Conservation (phyloP, 495 filamentous ascomycete species). For the Lophiostoma macrostomum region DNA sequence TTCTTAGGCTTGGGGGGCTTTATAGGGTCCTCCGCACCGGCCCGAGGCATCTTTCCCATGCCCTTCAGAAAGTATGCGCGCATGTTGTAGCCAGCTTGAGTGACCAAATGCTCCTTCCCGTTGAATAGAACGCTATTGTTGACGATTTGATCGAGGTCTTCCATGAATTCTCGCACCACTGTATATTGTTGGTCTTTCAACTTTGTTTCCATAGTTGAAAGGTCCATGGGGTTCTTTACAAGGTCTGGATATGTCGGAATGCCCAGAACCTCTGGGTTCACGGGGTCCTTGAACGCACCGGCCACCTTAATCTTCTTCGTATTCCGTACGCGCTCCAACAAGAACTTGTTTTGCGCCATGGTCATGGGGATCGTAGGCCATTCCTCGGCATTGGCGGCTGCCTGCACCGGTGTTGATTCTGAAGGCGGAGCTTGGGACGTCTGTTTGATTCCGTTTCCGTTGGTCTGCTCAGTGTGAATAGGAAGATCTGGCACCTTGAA, state of each 20-base stretch:
- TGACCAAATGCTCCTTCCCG: constrained; percentile 68
- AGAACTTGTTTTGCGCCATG: constrained; percentile 55
- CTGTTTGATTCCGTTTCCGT: constrained; percentile 1
- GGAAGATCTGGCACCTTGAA: constrained; percentile 37
- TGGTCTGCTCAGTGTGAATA: constrained; percentile 12
- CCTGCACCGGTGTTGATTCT: constrained; percentile 24
- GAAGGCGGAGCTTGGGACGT: background rate
- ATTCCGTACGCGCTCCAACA: constrained; percentile 58
- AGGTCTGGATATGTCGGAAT: constrained; percentile 69
- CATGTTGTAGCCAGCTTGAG: constrained; percentile 59
- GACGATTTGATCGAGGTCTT: constrained; percentile 72
- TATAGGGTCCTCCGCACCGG: constrained; percentile 50
- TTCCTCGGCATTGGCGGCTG: constrained; percentile 18
- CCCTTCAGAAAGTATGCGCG: constrained; percentile 59
- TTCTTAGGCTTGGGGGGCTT: constrained; percentile 62
- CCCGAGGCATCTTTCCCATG: constrained; percentile 48
- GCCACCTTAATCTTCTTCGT: constrained; percentile 80
- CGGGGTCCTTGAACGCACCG: constrained; percentile 67
- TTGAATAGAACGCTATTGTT: constrained; percentile 79
- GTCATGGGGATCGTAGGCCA: constrained; percentile 46
- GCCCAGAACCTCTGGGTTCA: constrained; percentile 63
- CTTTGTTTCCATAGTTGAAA: constrained; percentile 75
- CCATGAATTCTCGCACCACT: constrained; percentile 60
- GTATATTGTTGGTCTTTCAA: constrained; percentile 66
- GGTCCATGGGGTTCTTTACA: constrained; percentile 76